Evolutionary conservation across 2,329 filamentous ascomycete genomes (phyloP).

Genomic region (Endoconidiophora laricicola): DNA sequence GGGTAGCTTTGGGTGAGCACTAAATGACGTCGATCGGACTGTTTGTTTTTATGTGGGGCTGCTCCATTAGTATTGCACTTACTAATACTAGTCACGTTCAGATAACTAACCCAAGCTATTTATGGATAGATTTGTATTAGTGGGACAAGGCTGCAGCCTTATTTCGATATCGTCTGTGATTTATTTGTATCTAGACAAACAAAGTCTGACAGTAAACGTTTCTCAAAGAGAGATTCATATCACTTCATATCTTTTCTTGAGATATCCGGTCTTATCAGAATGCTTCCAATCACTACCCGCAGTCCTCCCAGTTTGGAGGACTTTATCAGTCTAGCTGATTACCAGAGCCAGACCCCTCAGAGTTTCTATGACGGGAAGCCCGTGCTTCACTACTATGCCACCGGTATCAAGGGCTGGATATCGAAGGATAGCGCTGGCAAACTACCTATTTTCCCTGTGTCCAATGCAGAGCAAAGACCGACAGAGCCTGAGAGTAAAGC

Average conservation of each 20-base stretch:
- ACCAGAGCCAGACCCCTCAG: constrained; percentile 54
- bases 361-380: constrained; percentile 58
- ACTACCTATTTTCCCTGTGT: constrained; percentile 36
- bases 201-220: too few species aligned
- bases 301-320: constrained; percentile 37
- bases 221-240: too few species aligned
- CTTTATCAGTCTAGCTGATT: constrained; percentile 49
- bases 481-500: constrained; percentile 18
- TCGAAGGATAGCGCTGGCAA: constrained; percentile 35
- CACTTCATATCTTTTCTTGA: neutral
- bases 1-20: neutral
- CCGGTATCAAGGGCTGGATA: constrained; percentile 40
- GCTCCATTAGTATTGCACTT: too few species aligned
- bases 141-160: constrained; percentile 11
- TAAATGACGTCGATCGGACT: constrained; percentile 8
- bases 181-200: too few species aligned
- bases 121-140: too few species aligned
- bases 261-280: constrained; percentile 9
- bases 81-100: constrained; percentile 12
- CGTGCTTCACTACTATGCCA: constrained; percentile 48
- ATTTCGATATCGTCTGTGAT: neutral
- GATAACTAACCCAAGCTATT: constrained; percentile 9
- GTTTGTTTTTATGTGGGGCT: neutral
- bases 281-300: constrained; percentile 37
- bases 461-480: constrained; percentile 19